Evolutionary conservation across 2,329 filamentous ascomycete species (phyloP).

Genomic region (Stachybotrys chartarum): DNA sequence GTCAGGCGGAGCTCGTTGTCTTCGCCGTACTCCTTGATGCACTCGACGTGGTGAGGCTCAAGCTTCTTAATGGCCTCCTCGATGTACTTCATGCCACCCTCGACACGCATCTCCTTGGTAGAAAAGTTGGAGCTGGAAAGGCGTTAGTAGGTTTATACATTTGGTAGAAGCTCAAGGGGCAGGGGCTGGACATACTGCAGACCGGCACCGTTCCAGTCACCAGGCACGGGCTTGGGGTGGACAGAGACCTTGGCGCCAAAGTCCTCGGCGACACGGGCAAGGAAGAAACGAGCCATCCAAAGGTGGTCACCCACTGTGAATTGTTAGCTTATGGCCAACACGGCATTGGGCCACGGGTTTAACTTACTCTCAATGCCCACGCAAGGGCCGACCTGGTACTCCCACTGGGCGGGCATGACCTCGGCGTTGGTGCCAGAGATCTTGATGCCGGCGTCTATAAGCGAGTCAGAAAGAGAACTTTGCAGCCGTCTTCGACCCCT

Average conservation of each 20-base stretch:
- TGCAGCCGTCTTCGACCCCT: conserved; percentile 1
- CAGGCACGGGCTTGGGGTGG: conserved; percentile 89
- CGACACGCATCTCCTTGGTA: conserved; percentile 77
- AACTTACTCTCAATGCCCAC: conserved; percentile 71
- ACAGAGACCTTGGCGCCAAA: conserved; percentile 95
- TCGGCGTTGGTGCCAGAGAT: conserved; percentile 99
- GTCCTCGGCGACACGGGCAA: conserved; percentile 87
- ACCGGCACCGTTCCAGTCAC: conserved; percentile 91
- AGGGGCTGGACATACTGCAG: conserved; percentile 45
- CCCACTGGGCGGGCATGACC: conserved; percentile 97
- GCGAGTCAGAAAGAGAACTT: neutral
- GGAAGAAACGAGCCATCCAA: conserved; percentile 78
- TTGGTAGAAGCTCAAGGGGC: neutral
- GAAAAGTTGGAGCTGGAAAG: conserved; percentile 69
- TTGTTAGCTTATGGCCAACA: conserved; percentile 15
- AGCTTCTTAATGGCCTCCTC: conserved; percentile 81
- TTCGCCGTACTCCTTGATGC: conserved; percentile 91
- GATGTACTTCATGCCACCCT: conserved; percentile 94
- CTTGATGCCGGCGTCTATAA: conserved; percentile 64
- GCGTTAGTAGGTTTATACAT: neutral
- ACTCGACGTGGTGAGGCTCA: conserved; percentile 69
- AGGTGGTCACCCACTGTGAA: conserved; percentile 82
- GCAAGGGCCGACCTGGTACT: conserved; percentile 94
- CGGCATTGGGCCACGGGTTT: neutral
- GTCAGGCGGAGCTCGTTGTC: conserved; percentile 94